Conservation (phyloP, 1,284 basidiomycete species). For the Quambalaria eucalypti region DNA sequence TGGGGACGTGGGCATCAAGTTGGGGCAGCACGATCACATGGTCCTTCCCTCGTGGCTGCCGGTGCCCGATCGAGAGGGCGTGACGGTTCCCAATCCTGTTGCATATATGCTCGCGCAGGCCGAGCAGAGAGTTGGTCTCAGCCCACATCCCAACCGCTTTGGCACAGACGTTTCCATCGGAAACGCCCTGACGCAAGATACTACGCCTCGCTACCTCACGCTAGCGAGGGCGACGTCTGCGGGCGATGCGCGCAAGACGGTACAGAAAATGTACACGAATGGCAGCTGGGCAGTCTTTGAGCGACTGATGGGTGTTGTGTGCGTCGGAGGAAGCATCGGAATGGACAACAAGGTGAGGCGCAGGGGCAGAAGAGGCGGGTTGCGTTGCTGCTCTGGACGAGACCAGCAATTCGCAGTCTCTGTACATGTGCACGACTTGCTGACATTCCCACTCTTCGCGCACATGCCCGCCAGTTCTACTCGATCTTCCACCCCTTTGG, state of each 20-base stretch:
- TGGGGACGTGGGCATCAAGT: not conserved
- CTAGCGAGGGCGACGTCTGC: not conserved
- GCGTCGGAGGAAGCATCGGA: conserved; percentile 2
- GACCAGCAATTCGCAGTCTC: not conserved
- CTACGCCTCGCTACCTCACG: not conserved
- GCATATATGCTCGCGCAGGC: not conserved
- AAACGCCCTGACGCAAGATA: too few relatives aligned
- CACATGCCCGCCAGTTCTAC: not conserved
- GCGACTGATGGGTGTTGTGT: conserved; percentile 1
- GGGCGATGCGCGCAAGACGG: not conserved
- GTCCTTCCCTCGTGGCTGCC: not conserved
- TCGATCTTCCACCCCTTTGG: not conserved
- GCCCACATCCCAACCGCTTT: not conserved
- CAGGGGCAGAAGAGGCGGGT: not conserved
- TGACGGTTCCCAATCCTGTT: not conserved
- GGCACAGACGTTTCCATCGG: too few relatives aligned
- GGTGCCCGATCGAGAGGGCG: not conserved
- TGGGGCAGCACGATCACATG: not conserved
- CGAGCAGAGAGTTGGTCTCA: not conserved
- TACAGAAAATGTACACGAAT: conserved; percentile 2
- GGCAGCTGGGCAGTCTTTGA: conserved; percentile 1
- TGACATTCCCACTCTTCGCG: too few relatives aligned
- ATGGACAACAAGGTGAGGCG: conserved; percentile 6
- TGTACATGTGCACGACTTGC: too few relatives aligned
- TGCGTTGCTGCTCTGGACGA: not conserved